Conservation (phyloP, 2,329 filamentous ascomycete species). For the Hymenoscyphus albidus region DNA sequence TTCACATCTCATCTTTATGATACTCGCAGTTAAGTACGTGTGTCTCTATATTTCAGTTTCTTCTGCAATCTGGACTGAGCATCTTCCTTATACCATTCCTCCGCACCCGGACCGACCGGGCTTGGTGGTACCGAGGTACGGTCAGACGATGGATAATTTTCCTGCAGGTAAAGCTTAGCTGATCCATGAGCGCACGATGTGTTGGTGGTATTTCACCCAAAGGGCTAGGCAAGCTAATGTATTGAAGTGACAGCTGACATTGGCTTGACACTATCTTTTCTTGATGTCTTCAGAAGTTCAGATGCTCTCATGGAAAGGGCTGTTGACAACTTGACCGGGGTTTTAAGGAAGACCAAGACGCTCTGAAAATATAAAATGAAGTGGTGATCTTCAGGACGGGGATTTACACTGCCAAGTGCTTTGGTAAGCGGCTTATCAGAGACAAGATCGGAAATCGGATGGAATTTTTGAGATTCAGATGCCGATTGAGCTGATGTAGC, state of each 20-base stretch:
- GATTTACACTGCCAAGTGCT: background rate
- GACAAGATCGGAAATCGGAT: background rate
- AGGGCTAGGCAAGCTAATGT: background rate
- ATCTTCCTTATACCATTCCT: background rate
- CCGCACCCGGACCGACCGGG: background rate
- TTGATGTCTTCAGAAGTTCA: background rate
- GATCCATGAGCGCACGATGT: background rate
- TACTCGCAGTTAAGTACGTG: background rate
- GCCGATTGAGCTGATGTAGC: background rate
- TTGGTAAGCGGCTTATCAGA: background rate
- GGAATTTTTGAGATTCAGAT: background rate
- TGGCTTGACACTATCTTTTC: background rate
- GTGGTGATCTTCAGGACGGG: background rate
- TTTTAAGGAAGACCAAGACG: background rate
- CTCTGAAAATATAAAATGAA: background rate
- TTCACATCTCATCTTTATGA: background rate
- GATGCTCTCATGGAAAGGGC: no score
- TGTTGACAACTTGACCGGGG: background rate
- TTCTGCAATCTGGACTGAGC: no score
- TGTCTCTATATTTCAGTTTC: background rate
- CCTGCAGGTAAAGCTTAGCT: background rate
- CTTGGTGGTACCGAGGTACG: background rate
- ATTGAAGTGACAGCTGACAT: background rate
- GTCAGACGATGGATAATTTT: background rate
- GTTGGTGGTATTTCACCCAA: background rate